Evolutionary conservation across 2,329 filamentous ascomycete genomes (phyloP).

Genomic region (Monosporascus sp.): DNA sequence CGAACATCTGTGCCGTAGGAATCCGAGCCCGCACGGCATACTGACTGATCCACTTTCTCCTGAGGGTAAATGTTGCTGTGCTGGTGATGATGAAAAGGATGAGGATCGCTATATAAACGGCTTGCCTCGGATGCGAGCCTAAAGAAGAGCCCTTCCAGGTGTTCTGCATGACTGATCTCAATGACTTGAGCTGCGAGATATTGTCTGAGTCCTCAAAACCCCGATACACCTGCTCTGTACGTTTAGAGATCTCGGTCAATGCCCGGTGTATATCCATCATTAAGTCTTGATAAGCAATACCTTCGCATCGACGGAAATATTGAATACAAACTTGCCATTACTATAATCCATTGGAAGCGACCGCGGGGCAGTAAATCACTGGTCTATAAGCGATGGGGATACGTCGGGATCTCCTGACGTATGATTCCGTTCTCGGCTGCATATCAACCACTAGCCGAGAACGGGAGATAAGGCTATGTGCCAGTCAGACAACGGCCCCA

Average conservation of each 20-base stretch:
- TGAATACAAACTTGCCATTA: too few species aligned
- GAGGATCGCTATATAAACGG: constrained; percentile 8
- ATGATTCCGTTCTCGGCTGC: not conserved
- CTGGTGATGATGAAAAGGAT: constrained; percentile 12
- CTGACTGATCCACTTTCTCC: constrained; percentile 8
- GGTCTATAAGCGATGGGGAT: not conserved
- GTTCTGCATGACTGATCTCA: not conserved
- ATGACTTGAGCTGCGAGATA: constrained; percentile 9
- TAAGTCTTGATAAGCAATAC: not conserved
- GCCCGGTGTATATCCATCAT: not conserved
- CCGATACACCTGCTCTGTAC: constrained; percentile 8
- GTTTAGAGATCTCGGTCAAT: not conserved
- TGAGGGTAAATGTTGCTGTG: constrained; percentile 10
- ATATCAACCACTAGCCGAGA: not conserved
- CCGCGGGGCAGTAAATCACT: too few species aligned
- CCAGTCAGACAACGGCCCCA: not conserved
- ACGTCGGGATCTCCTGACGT: not conserved
- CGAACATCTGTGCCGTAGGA: constrained; percentile 18
- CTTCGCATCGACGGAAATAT: not conserved
- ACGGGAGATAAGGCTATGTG: not conserved
- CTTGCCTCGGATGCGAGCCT: constrained; percentile 2
- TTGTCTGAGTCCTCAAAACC: constrained; percentile 7
- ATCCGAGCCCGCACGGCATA: constrained; percentile 12
- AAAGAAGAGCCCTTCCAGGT: constrained; percentile 6
- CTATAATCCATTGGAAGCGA: too few species aligned